These are phyloP conservation scores for Aspergillus proliferans DNA, from an alignment of 2,329 filamentous ascomycete species.

Conservation along the genomic window DNA sequence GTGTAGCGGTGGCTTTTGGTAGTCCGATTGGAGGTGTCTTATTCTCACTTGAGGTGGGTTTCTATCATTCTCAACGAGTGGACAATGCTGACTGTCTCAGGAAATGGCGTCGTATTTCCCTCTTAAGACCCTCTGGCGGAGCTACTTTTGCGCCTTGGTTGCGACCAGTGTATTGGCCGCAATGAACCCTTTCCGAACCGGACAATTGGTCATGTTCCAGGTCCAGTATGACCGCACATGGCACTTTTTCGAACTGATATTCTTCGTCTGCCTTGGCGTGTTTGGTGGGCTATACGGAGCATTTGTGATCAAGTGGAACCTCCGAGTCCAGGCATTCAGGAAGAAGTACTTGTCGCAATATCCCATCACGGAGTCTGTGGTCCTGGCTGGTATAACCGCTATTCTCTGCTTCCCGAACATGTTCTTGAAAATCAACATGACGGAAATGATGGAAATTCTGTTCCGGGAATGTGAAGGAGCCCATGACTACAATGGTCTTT, in stretches of 20 bases:
- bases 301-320: constrained; percentile 96
- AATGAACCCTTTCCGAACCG: constrained; percentile 96
- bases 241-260: constrained; percentile 95
- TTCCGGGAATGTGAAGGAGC: constrained; percentile 88
- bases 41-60: constrained; percentile 74
- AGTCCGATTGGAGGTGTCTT: constrained; percentile 95
- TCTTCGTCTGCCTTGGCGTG: constrained; percentile 83
- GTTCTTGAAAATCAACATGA: constrained; percentile 96
- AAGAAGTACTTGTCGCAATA: constrained; percentile 85
- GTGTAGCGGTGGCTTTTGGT: constrained; percentile 93
- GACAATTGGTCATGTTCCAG: constrained; percentile 98
- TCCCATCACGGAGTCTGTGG: constrained; percentile 76
- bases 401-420: constrained; percentile 95
- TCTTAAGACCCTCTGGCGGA: constrained; percentile 94
- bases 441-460: constrained; percentile 96
- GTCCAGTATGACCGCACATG: constrained; percentile 91
- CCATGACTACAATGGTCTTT: constrained; percentile 84
- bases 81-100: constrained; percentile 24
- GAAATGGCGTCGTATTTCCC: constrained; percentile 98
- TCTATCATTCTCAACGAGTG: not conserved
- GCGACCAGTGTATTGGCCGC: constrained; percentile 86
- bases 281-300: constrained; percentile 95
- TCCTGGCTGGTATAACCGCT: constrained; percentile 76
- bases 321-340: constrained; percentile 82
- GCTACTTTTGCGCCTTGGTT: constrained; percentile 94